Base-by-base conservation (phyloP, 2,329 filamentous ascomycete species). In the Apiospora koreana region DNA sequence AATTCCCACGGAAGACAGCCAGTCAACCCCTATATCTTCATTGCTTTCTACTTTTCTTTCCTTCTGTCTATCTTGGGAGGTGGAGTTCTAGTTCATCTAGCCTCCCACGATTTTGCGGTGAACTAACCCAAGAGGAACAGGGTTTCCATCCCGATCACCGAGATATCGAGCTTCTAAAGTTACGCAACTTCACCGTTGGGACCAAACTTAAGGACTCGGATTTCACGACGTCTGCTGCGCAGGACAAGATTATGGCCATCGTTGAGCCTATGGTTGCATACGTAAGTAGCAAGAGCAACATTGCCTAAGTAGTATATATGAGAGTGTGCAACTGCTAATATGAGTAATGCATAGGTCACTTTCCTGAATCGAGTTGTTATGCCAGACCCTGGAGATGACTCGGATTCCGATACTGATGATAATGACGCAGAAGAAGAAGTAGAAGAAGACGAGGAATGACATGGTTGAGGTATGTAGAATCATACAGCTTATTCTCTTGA, bases 111-210 rank as follows among this genome's bases (percentile, higher is more conserved):
- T 16, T 43, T 18, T 3, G 50, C 25, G 5, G 14, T 65, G 14
- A 42, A 14, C 46, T 68, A 31, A 68, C 23, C n/a, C 28, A 2
- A 9, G 28, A 21, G 8, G 14, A 16, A 25, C 28, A 95, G 92
- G 94, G 93, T 65, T 97, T 93, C 78, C 84, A 89, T 62, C 86
- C 87, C 25, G 90, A 93, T 70, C 93, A 97, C 78, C 84, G 88
- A 54, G 92, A 97, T 75, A 94, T 97, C 76, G 89, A 91, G 69
- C 86, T 98, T 68, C 85, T 97, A 69, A 92, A 94, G 75, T 85
- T 98, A 77, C 88, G 91, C 72, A 96, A 91, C 79, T 97, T 92
- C 79, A 95, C 92, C 0, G 81, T 97, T 28, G 87, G 89, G 46
- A 90, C 86, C 71, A 89, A 89, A 77, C 81, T 97, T 45, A 79